phyloP scores from a whole-genome alignment of 768 basidiomycete genomes.

The Termitomyces sp. region DNA sequence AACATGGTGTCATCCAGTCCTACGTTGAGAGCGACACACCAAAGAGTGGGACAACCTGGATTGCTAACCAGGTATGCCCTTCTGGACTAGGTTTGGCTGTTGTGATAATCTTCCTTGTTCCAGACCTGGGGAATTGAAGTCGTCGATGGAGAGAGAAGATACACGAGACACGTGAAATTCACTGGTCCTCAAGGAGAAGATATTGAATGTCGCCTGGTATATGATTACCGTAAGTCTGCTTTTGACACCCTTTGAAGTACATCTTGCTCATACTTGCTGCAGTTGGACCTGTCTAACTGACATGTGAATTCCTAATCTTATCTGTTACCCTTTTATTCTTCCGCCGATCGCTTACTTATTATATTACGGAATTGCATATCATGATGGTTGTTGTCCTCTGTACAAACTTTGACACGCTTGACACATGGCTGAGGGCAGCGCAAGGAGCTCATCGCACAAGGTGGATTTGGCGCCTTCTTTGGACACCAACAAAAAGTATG shows the following conservation, averaged over 20 bases:
- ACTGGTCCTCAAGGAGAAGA: slow-evolving; percentile 54
- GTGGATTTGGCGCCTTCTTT: neutral
- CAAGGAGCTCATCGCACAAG: slow-evolving; percentile 7
- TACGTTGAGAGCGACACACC: slow-evolving; percentile 54
- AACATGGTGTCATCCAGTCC: slow-evolving; percentile 40
- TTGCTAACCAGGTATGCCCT: slow-evolving; percentile 49
- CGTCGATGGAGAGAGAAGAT: slow-evolving; percentile 53
- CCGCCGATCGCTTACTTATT: slow-evolving; percentile 3
- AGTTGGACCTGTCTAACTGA: neutral
- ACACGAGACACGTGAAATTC: slow-evolving; percentile 58
- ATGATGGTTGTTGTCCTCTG: neutral
- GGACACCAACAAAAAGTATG: neutral
- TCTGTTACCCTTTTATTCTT: neutral
- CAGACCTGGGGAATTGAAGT: slow-evolving; percentile 63
- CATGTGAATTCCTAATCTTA: neutral
- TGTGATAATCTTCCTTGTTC: neutral
- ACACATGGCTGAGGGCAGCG: slow-evolving; percentile 9
- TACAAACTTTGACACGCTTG: neutral
- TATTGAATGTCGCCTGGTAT: slow-evolving; percentile 52
- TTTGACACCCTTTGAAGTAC: neutral
- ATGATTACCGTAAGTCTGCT: slow-evolving; percentile 57
- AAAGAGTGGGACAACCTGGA: slow-evolving; percentile 60
- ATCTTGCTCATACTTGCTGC: neutral
- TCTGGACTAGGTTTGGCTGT: neutral
- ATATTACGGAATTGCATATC: neutral